Conservation (phyloP, 2,329 filamentous ascomycete genomes). For the Claviceps cyperi region DNA sequence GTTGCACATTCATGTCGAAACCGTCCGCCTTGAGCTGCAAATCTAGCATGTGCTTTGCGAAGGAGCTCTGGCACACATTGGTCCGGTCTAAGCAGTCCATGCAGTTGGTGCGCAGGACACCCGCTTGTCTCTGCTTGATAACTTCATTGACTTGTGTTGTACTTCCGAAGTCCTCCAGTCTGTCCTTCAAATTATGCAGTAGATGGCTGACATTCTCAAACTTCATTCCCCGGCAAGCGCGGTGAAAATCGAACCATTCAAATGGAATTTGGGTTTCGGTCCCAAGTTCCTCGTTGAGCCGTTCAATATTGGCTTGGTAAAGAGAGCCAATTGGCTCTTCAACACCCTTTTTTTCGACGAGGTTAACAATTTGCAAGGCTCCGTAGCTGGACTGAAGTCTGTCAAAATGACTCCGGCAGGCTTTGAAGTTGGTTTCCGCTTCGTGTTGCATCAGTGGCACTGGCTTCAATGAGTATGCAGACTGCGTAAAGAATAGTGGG, state of each 20-base stretch:
- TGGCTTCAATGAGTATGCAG: constrained; percentile 85
- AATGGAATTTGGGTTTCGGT: constrained; percentile 37
- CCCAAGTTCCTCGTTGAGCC: constrained; percentile 48
- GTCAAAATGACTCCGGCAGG: constrained; percentile 68
- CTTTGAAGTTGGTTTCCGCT: constrained; percentile 58
- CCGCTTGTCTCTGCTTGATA: constrained; percentile 42
- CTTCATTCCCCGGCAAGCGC: constrained; percentile 86
- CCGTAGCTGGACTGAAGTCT: constrained; percentile 58
- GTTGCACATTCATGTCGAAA: constrained; percentile 58
- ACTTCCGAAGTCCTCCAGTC: constrained; percentile 58
- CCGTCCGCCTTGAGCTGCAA: constrained; percentile 62
- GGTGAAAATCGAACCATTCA: constrained; percentile 97
- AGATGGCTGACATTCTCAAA: constrained; percentile 87
- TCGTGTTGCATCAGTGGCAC: constrained; percentile 72
- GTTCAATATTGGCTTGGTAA: constrained; percentile 54
- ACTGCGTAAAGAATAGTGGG: constrained; percentile 88
- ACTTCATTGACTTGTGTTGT: constrained; percentile 40
- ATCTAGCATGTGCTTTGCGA: constrained; percentile 71
- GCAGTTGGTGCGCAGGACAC: constrained; percentile 85
- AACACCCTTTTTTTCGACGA: constrained; percentile 78
- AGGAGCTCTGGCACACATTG: constrained; percentile 89
- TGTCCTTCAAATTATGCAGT: constrained; percentile 52
- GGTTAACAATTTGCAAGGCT: constrained; percentile 59
- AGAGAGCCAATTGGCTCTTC: constrained; percentile 67
- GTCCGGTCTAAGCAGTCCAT: constrained; percentile 98